Evolutionary conservation across 2,329 filamentous ascomycete genomes (phyloP), one percentile per base, ranked within the genome.

Genomic region (Pseudocercospora vitis): DNA sequence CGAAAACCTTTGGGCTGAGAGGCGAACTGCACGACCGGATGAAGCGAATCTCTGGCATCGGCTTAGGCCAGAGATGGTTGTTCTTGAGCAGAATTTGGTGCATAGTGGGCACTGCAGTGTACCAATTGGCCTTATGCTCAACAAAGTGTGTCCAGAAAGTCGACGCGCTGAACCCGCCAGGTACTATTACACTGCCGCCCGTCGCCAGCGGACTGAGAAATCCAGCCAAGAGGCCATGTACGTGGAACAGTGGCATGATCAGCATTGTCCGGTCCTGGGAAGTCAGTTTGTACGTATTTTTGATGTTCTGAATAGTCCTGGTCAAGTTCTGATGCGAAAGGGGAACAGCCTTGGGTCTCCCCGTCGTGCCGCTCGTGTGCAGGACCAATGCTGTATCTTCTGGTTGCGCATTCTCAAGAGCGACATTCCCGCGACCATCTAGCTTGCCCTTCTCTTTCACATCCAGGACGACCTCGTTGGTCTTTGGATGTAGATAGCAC

Each of bases 161-260:
- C 1, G 82, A 81, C 7, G 90, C 89, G 3, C 88, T 92, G 79
- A 95, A 95, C 66, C 85, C 87, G 49, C 78, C 65, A 2, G 89
- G 89, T 4, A 95, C 86, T 53, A 95, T 78, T 56, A 91, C 87
- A 5, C 88, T 91, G 51, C 89, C 88, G 24, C 86, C 87, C 2
- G 87, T 86, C 61, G 80, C 78, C 8, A 95, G 78, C 1, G 89
- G 88, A 1, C 88, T 87, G 3, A 95, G 79, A 63, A 95, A 88
- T 16, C 83, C 89, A 56, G 89, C 91, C 11, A 95, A 79, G 2
- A 95, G 80, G n/a, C 90, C 90, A 68, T 94, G 89, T 45, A 95
- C 89, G 72, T 95, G 89, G 78, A 95, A 95, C 1, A 95, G 80
- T 14, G 89, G 89, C 89, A 95, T 95, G 56, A 95, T 89, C 12